Percentiles rank a stretch among this genome's conserved stretches.
phyloP scores from a whole-genome alignment of 371 early-diverging fungal genomes.

The Circinella umbellata region DNA sequence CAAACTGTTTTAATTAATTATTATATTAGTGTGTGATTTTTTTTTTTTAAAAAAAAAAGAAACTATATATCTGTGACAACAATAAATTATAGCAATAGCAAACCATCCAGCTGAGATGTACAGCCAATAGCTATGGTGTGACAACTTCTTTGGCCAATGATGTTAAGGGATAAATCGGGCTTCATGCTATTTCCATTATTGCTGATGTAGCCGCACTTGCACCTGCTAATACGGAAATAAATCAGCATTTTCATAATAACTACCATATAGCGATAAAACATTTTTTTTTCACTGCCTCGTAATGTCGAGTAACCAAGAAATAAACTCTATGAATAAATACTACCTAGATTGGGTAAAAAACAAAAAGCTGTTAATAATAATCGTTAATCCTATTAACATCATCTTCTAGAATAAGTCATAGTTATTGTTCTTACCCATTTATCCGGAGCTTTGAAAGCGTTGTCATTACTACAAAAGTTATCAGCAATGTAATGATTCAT shows the following conservation, averaged over 20 bases:
- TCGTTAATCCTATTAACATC: too few species aligned
- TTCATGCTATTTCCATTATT: constrained; percentile 25
- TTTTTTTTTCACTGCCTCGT: constrained; percentile 31
- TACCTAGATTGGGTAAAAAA: background rate
- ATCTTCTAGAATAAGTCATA: too few species aligned
- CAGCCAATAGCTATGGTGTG: constrained; percentile 20
- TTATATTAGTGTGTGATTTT: too few species aligned
- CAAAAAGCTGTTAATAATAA: too few species aligned
- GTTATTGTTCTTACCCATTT: constrained; percentile 20
- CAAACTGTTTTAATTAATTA: constrained; percentile 13
- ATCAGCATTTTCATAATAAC: constrained; percentile 25
- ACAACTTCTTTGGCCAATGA: constrained; percentile 24
- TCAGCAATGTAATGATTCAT: constrained; percentile 32
- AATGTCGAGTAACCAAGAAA: constrained; percentile 28
- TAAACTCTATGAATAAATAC: constrained; percentile 28
- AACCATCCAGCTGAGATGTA: constrained; percentile 22
- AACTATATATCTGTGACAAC: background rate
- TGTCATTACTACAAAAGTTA: constrained; percentile 24
- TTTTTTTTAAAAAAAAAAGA: background rate
- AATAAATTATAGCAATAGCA: constrained; percentile 18
- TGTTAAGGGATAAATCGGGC: constrained; percentile 33
- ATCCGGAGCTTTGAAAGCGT: constrained; percentile 29
- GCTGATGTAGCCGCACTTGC: constrained; percentile 21
- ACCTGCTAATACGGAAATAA: constrained; percentile 15
- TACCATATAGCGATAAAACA: constrained; percentile 22